Conservation (phyloP, 768 basidiomycete species). For the Suillus lakei region DNA sequence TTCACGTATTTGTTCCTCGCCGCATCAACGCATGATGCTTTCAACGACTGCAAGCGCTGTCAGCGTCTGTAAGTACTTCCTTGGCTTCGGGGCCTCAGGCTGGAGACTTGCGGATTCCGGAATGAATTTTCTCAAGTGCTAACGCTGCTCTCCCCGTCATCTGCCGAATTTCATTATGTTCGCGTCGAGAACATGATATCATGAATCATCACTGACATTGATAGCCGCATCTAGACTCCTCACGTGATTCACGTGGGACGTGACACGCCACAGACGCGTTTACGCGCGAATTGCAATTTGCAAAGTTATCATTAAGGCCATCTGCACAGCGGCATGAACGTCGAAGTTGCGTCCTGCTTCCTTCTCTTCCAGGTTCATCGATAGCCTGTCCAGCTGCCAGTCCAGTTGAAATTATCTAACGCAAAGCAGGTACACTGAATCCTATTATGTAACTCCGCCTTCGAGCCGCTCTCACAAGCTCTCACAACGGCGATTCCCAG, state of each 20-base stretch:
- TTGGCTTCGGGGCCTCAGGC: neutral
- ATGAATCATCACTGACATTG: neutral
- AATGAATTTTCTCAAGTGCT: neutral
- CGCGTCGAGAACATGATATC: neutral
- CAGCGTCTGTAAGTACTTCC: neutral
- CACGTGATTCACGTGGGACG: neutral
- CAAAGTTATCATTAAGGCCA: too few species aligned
- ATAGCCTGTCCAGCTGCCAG: neutral
- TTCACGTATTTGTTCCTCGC: neutral
- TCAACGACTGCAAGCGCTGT: neutral
- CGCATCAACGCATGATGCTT: neutral
- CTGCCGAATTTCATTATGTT: neutral
- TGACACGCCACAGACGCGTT: constrained; percentile 1
- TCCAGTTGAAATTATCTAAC: neutral
- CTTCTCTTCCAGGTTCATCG: neutral
- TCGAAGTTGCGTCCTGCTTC: neutral
- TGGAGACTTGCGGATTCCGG: neutral
- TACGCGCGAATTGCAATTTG: too few species aligned
- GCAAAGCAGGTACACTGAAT: neutral
- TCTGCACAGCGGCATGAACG: neutral
- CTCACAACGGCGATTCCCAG: constrained; percentile 10
- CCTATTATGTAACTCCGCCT: neutral
- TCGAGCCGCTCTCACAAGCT: constrained; percentile 9
- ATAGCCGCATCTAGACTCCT: neutral
- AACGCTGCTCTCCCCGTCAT: neutral